Evolutionary conservation across 768 basidiomycete genomes (phyloP).

Genomic region (Phylloporus scabripes): DNA sequence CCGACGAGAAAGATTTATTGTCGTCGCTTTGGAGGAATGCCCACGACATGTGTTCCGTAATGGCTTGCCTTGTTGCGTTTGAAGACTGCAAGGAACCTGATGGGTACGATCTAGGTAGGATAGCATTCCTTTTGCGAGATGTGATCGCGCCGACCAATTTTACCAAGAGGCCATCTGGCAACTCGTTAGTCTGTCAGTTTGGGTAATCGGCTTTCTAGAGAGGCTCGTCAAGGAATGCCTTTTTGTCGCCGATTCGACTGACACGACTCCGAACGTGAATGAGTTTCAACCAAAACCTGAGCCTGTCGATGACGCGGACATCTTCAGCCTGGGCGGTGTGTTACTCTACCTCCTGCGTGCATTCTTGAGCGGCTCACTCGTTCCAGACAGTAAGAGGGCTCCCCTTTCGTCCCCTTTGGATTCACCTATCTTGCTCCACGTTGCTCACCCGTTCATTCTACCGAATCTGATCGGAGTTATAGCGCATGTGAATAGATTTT

Average conservation of each 20-base stretch:
- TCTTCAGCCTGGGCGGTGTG: constrained; percentile 24
- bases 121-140: not conserved
- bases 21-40: constrained; percentile 53
- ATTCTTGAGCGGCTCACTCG: constrained; percentile 38
- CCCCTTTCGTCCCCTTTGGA: constrained; percentile 20
- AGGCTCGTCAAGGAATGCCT: constrained; percentile 53
- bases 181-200: constrained; percentile 54
- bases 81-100: constrained; percentile 59
- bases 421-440: constrained; percentile 47
- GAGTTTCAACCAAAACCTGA: constrained; percentile 22
- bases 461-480: constrained; percentile 45
- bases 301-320: constrained; percentile 23
- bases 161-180: constrained; percentile 66
- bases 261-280: constrained; percentile 7
- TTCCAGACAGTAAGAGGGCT: constrained; percentile 15
- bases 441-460: constrained; percentile 59
- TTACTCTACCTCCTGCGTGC: constrained; percentile 23
- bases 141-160: constrained; percentile 5
- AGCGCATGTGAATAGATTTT: constrained; percentile 54
- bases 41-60: constrained; percentile 61
- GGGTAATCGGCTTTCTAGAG: constrained; percentile 59
- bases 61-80: constrained; percentile 57
- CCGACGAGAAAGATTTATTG: constrained; percentile 37
- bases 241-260: constrained; percentile 27
- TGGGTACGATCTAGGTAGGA: constrained; percentile 57